Base-by-base conservation (phyloP, 495 filamentous ascomycete genomes). In the Hamigera avellanea region DNA sequence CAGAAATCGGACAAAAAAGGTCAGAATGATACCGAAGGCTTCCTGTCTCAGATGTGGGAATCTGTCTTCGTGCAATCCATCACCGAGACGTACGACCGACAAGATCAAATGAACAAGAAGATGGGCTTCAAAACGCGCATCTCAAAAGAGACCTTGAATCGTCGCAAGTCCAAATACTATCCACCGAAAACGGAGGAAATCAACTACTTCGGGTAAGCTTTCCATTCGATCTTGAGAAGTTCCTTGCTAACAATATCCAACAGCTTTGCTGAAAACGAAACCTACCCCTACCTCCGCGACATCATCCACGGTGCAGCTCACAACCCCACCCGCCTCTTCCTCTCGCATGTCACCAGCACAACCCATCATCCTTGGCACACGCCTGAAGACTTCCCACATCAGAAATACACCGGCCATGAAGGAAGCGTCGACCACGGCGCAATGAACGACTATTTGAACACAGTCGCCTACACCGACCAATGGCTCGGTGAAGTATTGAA, bases 1-100 rank as follows among this genome's bases (percentile, higher is more conserved):
- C 9, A 19, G 19, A 12, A 37, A 2, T 19, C 33, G 3, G 32
- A 14, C 2, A 39, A 50, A 13, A 12, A 26, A 7, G 23, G 36
- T 0, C 19, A 32, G 0, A 32, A 37, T 9, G 36, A 38, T 16
- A 26, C 36, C 29, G 17, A 44, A 19, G 34, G 38, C 16, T 41
- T 46, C 28, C 16, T 44, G 17, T 34, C 44, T 2, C 21, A 54
- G 8, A 51, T 48, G 3, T 69, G 65, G 65, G 61, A 59, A 27
- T 64, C 65, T 0, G 57, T 59, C 6, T 64, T 62, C 48, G 54
- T 67, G 50, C 65, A 69, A 33, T 59, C 64, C 4, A 57, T 61
- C n/a, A 69, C 65, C 2, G 62, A 62, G 19, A 50, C 60, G 32
- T 69, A 62, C 19, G 65, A 69, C 35, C 57, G 57, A 8, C 61